Evolutionary conservation across 148 eudicot genomes (phyloP).

Genomic region (Amaranthus palmeri): DNA sequence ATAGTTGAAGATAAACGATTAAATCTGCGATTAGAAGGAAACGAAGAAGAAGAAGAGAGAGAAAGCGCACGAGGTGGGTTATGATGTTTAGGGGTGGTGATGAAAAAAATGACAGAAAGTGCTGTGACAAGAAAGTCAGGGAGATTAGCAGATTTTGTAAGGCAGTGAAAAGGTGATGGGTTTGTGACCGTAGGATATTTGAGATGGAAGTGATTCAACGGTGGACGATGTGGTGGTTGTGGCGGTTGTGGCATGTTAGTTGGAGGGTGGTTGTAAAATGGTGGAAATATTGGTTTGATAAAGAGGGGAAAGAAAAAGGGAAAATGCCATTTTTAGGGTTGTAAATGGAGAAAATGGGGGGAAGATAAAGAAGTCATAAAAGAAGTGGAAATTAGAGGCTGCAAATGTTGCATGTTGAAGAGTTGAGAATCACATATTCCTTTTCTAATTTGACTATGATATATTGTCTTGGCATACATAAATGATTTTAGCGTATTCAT

Average conservation of each 20-base stretch:
- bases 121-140: slow-evolving; percentile 70
- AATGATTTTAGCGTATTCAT: no score
- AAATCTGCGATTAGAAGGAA: slow-evolving; percentile 20
- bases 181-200: slow-evolving; percentile 12
- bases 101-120: slow-evolving; percentile 59
- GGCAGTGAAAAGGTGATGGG: background rate
- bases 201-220: slow-evolving; percentile 24
- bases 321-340: background rate
- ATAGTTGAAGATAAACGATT: slow-evolving; percentile 12
- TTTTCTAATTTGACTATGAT: background rate
- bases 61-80: slow-evolving; percentile 14
- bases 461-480: no score
- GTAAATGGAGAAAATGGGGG: background rate
- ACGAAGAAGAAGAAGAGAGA: slow-evolving; percentile 3
- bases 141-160: slow-evolving; percentile 33
- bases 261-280: slow-evolving; percentile 22
- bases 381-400: slow-evolving; percentile 23
- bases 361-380: background rate
- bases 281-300: background rate
- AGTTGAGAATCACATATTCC: slow-evolving; percentile 3
- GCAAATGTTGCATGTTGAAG: background rate
- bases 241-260: slow-evolving; percentile 32
- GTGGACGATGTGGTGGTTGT: slow-evolving; percentile 22
- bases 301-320: background rate
- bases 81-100: slow-evolving; percentile 54